phyloP scores from a whole-genome alignment of 2,329 filamentous ascomycete genomes.

The Teratosphaeria pseudoeucalypti region DNA sequence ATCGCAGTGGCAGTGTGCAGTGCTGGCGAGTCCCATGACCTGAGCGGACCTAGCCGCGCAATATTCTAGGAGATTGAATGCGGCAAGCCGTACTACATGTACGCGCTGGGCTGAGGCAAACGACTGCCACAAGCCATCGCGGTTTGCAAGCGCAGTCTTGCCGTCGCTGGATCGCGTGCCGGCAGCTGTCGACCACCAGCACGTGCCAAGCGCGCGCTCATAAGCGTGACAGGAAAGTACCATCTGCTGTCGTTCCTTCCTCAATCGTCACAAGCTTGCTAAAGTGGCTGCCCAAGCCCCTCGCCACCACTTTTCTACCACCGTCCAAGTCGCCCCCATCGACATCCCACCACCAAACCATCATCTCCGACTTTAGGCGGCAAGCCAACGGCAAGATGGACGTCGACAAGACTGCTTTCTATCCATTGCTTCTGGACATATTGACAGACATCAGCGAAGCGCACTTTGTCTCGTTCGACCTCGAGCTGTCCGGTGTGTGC shows the following conservation, averaged over 20 bases:
- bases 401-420: constrained; percentile 41
- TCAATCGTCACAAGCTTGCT: background rate
- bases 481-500: constrained; percentile 57
- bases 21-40: background rate
- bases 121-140: background rate
- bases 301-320: constrained; percentile 7
- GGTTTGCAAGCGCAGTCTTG: background rate
- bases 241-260: background rate
- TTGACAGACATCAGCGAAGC: constrained; percentile 48
- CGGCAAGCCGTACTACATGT: background rate
- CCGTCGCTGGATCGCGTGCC: background rate
- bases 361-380: constrained; percentile 2
- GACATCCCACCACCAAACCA: constrained; percentile 5
- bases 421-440: constrained; percentile 43
- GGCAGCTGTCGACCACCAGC: background rate
- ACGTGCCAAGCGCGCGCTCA: background rate
- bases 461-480: constrained; percentile 53
- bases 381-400: constrained; percentile 40
- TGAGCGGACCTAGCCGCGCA: background rate
- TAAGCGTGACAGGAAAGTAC: background rate
- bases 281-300: background rate
- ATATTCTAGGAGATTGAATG: background rate
- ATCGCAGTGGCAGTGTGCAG: background rate
- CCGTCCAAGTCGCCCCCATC: constrained; percentile 1
- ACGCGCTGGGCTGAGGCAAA: background rate